These are phyloP conservation scores for Ambrosiella cleistominuta DNA, from an alignment of 2,329 filamentous ascomycete species.

Conservation along the genomic window DNA sequence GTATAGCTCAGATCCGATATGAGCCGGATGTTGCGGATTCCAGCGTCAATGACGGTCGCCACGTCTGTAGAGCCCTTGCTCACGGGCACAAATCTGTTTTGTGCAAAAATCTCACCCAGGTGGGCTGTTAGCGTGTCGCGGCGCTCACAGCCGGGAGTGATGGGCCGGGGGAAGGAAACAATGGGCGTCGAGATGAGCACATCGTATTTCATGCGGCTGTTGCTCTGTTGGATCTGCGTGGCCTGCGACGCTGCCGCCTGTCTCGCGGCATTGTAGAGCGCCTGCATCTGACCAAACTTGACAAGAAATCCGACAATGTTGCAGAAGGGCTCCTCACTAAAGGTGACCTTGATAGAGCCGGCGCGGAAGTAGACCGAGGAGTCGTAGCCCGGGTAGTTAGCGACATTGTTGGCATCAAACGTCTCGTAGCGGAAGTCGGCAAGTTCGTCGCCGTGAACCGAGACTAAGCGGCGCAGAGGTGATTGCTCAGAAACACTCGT, in stretches of 20 bases:
- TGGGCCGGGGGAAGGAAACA: conserved; percentile 73
- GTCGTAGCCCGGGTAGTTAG: conserved; percentile 83
- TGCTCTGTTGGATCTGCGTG: conserved; percentile 78
- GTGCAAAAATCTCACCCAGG: conserved; percentile 90
- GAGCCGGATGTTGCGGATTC: conserved; percentile 78
- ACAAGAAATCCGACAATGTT: conserved; percentile 97
- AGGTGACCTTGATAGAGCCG: conserved; percentile 92
- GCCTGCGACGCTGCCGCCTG: conserved; percentile 90
- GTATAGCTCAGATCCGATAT: conserved; percentile 79
- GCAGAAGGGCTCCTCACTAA: conserved; percentile 88
- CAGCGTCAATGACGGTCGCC: conserved; percentile 77
- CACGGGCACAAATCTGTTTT: conserved; percentile 54
- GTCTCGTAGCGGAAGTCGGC: conserved; percentile 97
- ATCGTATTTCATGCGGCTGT: conserved; percentile 83
- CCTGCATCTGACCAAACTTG: conserved; percentile 99
- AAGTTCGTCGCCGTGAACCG: conserved; percentile 87
- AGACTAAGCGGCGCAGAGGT: conserved; percentile 67
- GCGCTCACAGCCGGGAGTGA: conserved; percentile 49
- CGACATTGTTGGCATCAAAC: conserved; percentile 53
- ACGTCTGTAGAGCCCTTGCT: conserved; percentile 46
- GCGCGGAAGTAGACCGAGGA: conserved; percentile 79
- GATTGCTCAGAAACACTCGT: conserved; percentile 70
- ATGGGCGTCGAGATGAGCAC: conserved; percentile 89
- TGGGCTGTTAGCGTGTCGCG: conserved; percentile 83
- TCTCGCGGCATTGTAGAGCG: conserved; percentile 90